phyloP scores from a whole-genome alignment of 441 rosid genomes.

The Brassica hybrid region DNA sequence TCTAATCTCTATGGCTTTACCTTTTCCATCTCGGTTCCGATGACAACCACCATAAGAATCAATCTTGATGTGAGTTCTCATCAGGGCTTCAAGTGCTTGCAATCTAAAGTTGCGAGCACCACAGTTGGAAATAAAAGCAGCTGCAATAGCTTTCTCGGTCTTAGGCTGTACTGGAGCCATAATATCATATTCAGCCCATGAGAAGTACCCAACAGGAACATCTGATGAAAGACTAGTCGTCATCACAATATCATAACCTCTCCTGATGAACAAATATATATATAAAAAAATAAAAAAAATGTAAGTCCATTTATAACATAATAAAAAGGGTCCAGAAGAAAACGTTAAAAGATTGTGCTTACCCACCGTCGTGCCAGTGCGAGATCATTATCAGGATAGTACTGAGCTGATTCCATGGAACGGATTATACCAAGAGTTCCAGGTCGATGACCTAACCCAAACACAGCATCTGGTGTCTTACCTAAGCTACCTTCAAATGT shows the following conservation, averaged over 20 bases:
- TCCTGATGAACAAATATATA: no score
- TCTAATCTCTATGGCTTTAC: slow-evolving; percentile 34
- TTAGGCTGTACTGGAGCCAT: slow-evolving; percentile 85
- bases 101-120: slow-evolving; percentile 82
- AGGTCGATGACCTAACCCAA: slow-evolving; percentile 49
- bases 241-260: slow-evolving; percentile 73
- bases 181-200: slow-evolving; percentile 93
- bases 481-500: slow-evolving; percentile 51
- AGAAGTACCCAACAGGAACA: slow-evolving; percentile 93
- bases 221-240: slow-evolving; percentile 94
- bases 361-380: slow-evolving; percentile 94
- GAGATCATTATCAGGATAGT: slow-evolving; percentile 70
- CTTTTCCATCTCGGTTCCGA: slow-evolving; percentile 70
- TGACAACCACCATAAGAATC: slow-evolving; percentile 91
- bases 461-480: slow-evolving; percentile 66
- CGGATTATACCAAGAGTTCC: slow-evolving; percentile 59
- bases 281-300: no score
- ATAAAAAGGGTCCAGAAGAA: slow-evolving; percentile 19
- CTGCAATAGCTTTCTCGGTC: slow-evolving; percentile 81
- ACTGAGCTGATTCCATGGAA: slow-evolving; percentile 88
- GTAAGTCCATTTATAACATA: not conserved
- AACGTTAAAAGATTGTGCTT: slow-evolving; percentile 59
- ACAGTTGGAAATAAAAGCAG: slow-evolving; percentile 91
- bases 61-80: slow-evolving; percentile 55
- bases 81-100: slow-evolving; percentile 79